A percentile compares a stretch with the other conserved stretches of the same genome.
Evolutionary conservation across 2,329 filamentous ascomycete genomes (phyloP).

Genomic region (Ophiostoma himal-ulmi): DNA sequence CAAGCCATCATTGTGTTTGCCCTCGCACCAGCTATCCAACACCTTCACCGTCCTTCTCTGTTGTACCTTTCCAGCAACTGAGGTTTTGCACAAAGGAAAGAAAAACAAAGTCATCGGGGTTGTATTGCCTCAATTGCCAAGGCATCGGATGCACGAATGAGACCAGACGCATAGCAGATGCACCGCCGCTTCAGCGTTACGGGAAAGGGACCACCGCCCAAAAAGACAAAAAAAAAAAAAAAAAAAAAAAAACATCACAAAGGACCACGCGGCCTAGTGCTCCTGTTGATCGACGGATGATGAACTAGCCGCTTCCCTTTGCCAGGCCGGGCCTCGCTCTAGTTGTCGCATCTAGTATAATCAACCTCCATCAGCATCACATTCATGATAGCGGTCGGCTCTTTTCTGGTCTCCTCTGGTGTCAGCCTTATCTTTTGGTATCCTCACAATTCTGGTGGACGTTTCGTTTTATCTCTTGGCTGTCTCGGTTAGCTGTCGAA

Average conservation of each 20-base stretch:
- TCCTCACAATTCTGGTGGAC: background rate
- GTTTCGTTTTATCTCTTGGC: background rate
- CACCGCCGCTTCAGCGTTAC: background rate
- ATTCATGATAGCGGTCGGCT: background rate
- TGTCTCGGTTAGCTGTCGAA: constrained; percentile 4
- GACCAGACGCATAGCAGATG: background rate
- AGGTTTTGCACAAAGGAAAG: background rate
- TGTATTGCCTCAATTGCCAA: background rate
- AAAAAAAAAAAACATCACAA: background rate
- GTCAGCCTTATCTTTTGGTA: background rate
- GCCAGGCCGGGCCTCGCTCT: background rate
- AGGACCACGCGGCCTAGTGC: constrained; percentile 11
- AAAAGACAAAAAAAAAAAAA: background rate
- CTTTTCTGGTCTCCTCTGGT: background rate
- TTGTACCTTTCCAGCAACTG: background rate
- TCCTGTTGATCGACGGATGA: background rate
- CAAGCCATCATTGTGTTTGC: background rate
- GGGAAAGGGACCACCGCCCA: background rate
- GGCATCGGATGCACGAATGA: background rate
- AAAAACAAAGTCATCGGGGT: background rate
- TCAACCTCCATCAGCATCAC: background rate
- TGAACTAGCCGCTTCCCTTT: background rate
- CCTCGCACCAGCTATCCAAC: background rate
- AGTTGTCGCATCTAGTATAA: background rate
- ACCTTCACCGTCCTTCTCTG: background rate